Conservation (phyloP, 1,284 basidiomycete species). For the Cutaneotrichosporon cutaneum region DNA sequence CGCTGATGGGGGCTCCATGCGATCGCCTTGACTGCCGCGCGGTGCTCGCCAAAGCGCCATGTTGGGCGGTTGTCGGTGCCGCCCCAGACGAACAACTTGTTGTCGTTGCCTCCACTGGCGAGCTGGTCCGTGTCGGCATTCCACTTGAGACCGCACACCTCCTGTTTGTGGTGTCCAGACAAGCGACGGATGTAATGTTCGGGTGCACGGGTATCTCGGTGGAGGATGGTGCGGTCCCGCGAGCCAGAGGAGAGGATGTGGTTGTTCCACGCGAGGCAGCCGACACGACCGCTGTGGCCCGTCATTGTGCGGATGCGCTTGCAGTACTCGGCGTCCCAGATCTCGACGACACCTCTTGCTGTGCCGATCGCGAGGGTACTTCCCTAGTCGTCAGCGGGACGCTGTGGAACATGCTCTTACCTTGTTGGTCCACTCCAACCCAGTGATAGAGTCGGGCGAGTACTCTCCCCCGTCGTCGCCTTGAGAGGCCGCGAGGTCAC, state of each 20-base stretch:
- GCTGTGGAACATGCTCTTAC: conserved; percentile 51
- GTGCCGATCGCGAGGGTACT: conserved; percentile 90
- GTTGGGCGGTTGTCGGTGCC: conserved; percentile 64
- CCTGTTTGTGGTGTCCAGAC: conserved; percentile 78
- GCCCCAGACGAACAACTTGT: conserved; percentile 98
- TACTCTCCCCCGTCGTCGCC: conserved; percentile 26
- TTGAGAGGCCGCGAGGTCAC: conserved; percentile 63
- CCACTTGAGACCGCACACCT: conserved; percentile 96
- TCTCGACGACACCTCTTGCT: conserved; percentile 78
- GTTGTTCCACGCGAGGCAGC: conserved; percentile 90
- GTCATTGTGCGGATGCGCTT: conserved; percentile 73
- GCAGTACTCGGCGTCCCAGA: conserved; percentile 87
- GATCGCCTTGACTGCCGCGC: conserved; percentile 94
- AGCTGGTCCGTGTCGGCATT: conserved; percentile 71
- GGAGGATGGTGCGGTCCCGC: conserved; percentile 83
- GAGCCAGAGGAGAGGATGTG: conserved; percentile 87
- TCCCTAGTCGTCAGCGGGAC: conserved; percentile 58
- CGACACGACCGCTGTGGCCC: conserved; percentile 85
- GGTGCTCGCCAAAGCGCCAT: conserved; percentile 94
- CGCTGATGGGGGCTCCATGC: conserved; percentile 96
- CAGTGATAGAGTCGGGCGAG: conserved; percentile 69
- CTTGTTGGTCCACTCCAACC: conserved; percentile 88
- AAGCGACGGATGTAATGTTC: conserved; percentile 73
- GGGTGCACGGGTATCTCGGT: conserved; percentile 80
- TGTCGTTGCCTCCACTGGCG: conserved; percentile 96